These are phyloP conservation scores for Oidiodendron maius DNA, from an alignment of 495 filamentous ascomycete species.

Conservation along the genomic window DNA sequence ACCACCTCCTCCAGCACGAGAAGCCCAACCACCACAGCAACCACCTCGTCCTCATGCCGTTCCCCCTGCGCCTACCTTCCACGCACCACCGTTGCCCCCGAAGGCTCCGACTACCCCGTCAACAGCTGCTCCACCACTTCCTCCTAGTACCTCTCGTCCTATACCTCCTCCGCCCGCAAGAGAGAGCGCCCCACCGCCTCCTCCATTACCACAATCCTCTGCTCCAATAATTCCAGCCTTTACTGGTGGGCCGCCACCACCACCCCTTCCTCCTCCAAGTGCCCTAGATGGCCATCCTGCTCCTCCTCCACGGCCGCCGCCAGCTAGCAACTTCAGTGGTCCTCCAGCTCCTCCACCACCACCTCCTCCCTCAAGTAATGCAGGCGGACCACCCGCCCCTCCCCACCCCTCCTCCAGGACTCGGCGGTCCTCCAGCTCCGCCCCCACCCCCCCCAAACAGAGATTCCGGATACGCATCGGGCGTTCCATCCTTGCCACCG, in stretches of 20 bases:
- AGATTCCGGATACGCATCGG: constrained; percentile 53
- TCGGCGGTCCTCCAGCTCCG: constrained; percentile 45
- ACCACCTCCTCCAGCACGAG: constrained; percentile 59
- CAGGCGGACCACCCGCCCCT: constrained; percentile 34
- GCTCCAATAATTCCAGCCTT: constrained; percentile 34
- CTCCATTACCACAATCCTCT: constrained; percentile 37
- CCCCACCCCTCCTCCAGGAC: constrained; percentile 35
- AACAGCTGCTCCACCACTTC: constrained; percentile 54
- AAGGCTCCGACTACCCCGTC: constrained; percentile 61
- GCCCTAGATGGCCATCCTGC: constrained; percentile 13
- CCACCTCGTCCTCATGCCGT: constrained; percentile 26
- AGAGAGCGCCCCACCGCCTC: constrained; percentile 30
- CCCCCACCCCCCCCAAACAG: constrained; percentile 68
- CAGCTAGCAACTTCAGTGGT: constrained; percentile 20
- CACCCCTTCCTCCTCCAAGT: constrained; percentile 15
- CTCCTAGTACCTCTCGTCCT: constrained; percentile 38
- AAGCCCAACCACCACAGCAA: constrained; percentile 23
- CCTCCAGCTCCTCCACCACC: constrained; percentile 18
- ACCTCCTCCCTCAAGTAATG: constrained; percentile 10
- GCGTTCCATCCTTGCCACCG: constrained; percentile 48
- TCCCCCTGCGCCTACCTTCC: constrained; percentile 34
- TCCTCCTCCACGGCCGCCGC: constrained; percentile 23
- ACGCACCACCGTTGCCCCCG: constrained; percentile 62
- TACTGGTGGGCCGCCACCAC: constrained; percentile 19
- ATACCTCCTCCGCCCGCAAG: constrained; percentile 35